phyloP scores from a whole-genome alignment of 345 rosid genomes.

The Boechera stricta region DNA sequence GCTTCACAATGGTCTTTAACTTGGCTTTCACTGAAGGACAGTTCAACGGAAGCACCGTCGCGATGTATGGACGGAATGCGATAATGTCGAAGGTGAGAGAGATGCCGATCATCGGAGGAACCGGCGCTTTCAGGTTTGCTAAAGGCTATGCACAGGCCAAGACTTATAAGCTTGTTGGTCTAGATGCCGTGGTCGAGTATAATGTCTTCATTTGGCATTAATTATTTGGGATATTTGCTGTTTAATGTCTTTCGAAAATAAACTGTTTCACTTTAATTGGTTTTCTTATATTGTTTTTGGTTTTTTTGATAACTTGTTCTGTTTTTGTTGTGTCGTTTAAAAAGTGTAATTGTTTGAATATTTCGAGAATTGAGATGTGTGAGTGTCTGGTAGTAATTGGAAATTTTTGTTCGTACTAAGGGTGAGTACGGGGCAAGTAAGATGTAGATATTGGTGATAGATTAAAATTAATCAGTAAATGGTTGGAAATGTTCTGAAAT shows the following conservation, averaged over 20 bases:
- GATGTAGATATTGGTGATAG: too few species aligned
- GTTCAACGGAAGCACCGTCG: conserved; percentile 63
- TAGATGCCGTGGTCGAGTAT: conserved; percentile 44
- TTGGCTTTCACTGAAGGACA: conserved; percentile 61
- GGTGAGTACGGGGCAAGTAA: too few species aligned
- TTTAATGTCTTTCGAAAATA: background rate
- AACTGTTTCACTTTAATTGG: background rate
- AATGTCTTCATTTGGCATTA: conserved; percentile 32
- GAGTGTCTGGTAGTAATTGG: too few species aligned
- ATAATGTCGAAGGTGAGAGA: conserved; percentile 34
- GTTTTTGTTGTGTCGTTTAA: background rate
- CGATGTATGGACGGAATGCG: conserved; percentile 57
- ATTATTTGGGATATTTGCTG: background rate
- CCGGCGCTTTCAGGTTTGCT: conserved; percentile 50
- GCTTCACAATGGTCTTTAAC: conserved; percentile 60
- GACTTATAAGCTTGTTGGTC: conserved; percentile 31
- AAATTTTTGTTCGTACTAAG: too few species aligned
- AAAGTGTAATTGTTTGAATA: background rate
- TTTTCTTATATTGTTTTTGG: background rate
- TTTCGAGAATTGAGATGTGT: background rate
- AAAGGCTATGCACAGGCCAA: conserved; percentile 50
- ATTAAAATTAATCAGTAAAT: too few species aligned
- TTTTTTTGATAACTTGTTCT: background rate
- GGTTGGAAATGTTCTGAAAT: too few species aligned
- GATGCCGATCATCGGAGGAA: conserved; percentile 45